Conservation (phyloP, 805 yeast genomes). For the Yamadazyma scolyti region DNA sequence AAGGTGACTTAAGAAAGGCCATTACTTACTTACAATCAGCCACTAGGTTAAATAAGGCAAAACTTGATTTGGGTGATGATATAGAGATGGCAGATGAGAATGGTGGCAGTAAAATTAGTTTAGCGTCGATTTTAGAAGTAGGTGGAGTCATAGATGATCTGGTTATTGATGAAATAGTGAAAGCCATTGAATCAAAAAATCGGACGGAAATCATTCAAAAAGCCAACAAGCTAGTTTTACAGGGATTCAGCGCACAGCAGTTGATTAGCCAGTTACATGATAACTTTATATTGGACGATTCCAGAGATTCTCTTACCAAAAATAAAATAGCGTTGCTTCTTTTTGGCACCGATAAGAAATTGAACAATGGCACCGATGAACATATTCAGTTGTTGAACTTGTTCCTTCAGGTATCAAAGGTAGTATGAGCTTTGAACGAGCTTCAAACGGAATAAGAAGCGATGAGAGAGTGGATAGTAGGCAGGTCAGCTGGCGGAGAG, state of each 20-base stretch:
- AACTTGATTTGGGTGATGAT: conserved; percentile 14
- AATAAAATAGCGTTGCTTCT: conserved; percentile 59
- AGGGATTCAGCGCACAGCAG: conserved; percentile 81
- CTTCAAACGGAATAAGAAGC: too few species aligned
- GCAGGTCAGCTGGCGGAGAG: too few species aligned
- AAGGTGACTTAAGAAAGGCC: conserved; percentile 91
- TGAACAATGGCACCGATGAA: conserved; percentile 87
- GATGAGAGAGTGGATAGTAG: too few species aligned
- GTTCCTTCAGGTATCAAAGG: conserved; percentile 27
- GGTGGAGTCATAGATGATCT: conserved; percentile 69
- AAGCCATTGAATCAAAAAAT: conserved; percentile 23
- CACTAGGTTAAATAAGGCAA: conserved; percentile 24
- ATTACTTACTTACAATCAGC: conserved; percentile 88
- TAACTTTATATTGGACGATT: conserved; percentile 52
- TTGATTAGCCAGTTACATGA: conserved; percentile 72
- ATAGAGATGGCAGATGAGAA: conserved; percentile 24
- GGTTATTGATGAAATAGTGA: conserved; percentile 40
- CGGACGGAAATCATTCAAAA: conserved; percentile 29
- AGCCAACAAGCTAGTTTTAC: conserved; percentile 49
- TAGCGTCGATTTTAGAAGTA: conserved; percentile 55
- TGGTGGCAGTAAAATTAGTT: conserved; percentile 32
- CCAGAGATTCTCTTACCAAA: conserved; percentile 51
- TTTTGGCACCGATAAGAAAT: conserved; percentile 69
- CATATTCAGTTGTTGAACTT: conserved; percentile 75
- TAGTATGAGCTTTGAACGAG: too few species aligned